Evolutionary conservation across 2,329 filamentous ascomycete genomes (phyloP).

Genomic region (Fusarium continuum): DNA sequence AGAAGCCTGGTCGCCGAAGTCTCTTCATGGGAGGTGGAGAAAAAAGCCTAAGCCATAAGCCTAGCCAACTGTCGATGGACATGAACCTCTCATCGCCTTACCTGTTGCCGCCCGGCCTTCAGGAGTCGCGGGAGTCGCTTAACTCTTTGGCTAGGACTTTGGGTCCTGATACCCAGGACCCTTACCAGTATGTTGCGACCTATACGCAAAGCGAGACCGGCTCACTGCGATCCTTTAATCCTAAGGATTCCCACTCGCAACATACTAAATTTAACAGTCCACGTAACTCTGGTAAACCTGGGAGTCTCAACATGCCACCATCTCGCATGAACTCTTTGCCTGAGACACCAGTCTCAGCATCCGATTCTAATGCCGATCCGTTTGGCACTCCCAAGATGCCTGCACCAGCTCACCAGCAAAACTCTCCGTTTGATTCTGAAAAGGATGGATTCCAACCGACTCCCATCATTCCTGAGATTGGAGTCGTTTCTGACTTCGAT

Average conservation of each 20-base stretch:
- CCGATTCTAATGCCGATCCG: constrained; percentile 48
- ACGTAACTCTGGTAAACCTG: constrained; percentile 44
- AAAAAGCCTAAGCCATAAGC: constrained; percentile 56
- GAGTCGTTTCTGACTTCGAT: constrained; percentile 46
- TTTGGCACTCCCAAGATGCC: constrained; percentile 50
- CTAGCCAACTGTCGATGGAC: constrained; percentile 72
- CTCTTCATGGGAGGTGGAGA: constrained; percentile 60
- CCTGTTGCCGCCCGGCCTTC: constrained; percentile 84
- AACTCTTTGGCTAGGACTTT: constrained; percentile 84
- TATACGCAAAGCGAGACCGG: constrained; percentile 67
- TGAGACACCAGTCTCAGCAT: constrained; percentile 49
- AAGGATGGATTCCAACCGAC: constrained; percentile 46
- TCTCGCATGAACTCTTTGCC: constrained; percentile 56
- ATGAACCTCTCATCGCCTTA: constrained; percentile 86
- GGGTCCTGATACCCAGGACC: constrained; percentile 79
- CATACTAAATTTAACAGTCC: constrained; percentile 56
- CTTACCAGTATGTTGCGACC: constrained; percentile 73
- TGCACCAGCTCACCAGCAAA: constrained; percentile 41
- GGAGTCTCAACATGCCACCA: constrained; percentile 44
- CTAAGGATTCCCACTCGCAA: constrained; percentile 55
- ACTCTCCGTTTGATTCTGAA: constrained; percentile 36
- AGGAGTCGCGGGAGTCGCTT: constrained; percentile 84
- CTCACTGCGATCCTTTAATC: constrained; percentile 63
- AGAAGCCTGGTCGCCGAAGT: constrained; percentile 48
- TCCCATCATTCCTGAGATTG: constrained; percentile 53